A percentile compares a stretch with the other conserved stretches of the same genome.
phyloP scores from a whole-genome alignment of 306 rosid species.

The Geum urbanum region DNA sequence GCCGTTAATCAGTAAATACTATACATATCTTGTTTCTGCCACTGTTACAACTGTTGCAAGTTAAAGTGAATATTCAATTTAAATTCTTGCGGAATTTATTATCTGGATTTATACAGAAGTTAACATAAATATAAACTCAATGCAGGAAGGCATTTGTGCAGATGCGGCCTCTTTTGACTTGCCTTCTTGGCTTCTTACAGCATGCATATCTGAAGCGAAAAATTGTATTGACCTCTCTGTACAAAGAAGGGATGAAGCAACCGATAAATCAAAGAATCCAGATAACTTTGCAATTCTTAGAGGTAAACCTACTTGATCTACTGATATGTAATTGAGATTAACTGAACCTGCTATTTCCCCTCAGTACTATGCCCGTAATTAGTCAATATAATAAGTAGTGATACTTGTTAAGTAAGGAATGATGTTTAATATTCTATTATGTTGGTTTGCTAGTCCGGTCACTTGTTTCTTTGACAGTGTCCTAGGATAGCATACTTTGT shows the following conservation, averaged over 20 bases:
- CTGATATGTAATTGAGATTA: slow-evolving; percentile 8
- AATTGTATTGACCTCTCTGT: slow-evolving; percentile 59
- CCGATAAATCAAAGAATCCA: slow-evolving; percentile 63
- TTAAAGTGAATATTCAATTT: not conserved
- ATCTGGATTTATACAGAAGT: slow-evolving; percentile 24
- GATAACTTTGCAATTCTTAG: slow-evolving; percentile 87
- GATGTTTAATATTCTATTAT: slow-evolving; percentile 14
- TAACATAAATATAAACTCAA: slow-evolving; percentile 15
- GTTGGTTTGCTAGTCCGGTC: slow-evolving; percentile 22
- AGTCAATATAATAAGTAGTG: slow-evolving; percentile 10
- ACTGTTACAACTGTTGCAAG: not conserved
- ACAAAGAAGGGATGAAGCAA: slow-evolving; percentile 67
- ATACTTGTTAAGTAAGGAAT: slow-evolving; percentile 10
- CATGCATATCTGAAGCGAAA: slow-evolving; percentile 82
- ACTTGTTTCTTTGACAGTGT: not conserved
- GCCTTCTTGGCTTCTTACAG: slow-evolving; percentile 83
- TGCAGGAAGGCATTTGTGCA: slow-evolving; percentile 94
- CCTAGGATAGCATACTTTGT: slow-evolving; percentile 12
- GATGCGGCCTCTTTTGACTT: slow-evolving; percentile 97
- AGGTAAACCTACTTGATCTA: slow-evolving; percentile 46
- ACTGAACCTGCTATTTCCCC: slow-evolving; percentile 24
- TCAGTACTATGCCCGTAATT: slow-evolving; percentile 15
- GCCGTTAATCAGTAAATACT: slow-evolving; percentile 6
- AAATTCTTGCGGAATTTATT: not conserved
- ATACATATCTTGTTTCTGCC: slow-evolving; percentile 12